phyloP scores from a whole-genome alignment of 2,329 filamentous ascomycete species.

The Hymenoscyphus scutula region DNA sequence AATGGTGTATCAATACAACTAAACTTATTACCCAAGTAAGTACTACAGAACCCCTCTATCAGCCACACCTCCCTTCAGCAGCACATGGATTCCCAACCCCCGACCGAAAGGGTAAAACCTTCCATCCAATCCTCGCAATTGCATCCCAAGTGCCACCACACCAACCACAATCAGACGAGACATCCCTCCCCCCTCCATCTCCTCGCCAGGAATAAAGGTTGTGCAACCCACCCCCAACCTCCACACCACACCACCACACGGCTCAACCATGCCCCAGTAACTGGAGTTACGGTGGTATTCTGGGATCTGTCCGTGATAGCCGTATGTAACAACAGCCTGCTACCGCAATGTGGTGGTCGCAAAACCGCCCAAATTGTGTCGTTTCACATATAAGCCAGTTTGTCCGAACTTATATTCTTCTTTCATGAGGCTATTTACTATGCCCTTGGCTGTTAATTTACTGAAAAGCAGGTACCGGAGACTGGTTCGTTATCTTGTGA shows the following conservation, averaged over 20 bases:
- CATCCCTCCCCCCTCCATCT: neutral
- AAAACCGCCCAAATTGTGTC: neutral
- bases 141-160: neutral
- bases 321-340: neutral
- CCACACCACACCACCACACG: neutral
- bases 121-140: neutral
- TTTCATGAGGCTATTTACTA: neutral
- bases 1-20: neutral
- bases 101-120: neutral
- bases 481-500: neutral
- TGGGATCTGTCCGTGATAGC: neutral
- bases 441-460: neutral
- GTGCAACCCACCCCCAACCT: neutral
- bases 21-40: neutral
- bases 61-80: no score
- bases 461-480: neutral
- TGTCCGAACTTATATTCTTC: neutral
- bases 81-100: neutral
- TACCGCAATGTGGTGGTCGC: neutral
- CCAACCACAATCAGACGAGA: neutral
- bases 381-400: neutral
- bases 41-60: no score
- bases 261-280: neutral
- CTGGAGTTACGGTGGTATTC: neutral
- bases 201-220: slow-evolving; percentile 1